Conservation (phyloP, 164 flowering plant genomes). For the Cinnamomum micranthum region DNA sequence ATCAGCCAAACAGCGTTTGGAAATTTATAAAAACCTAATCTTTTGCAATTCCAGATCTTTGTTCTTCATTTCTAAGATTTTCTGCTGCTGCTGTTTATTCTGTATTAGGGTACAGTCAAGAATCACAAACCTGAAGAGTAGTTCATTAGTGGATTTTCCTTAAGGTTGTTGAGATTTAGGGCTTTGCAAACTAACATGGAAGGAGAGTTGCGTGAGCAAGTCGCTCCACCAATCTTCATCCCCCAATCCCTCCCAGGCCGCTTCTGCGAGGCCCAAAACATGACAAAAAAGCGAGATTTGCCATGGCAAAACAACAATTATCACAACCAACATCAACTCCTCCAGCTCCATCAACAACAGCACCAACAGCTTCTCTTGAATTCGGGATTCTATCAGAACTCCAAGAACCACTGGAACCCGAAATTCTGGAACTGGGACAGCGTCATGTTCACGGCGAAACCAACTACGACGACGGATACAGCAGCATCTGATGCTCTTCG, state of each 20-base stretch:
- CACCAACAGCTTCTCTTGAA: conserved; percentile 22
- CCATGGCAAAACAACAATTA: conserved; percentile 31
- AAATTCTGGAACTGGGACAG: conserved; percentile 78
- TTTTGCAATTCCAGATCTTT: neutral
- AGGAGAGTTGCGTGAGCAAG: conserved; percentile 54
- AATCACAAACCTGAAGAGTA: neutral
- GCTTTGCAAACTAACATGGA: conserved; percentile 34
- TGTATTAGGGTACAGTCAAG: conserved; percentile 3
- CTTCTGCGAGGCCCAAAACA: conserved; percentile 36
- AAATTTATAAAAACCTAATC: neutral
- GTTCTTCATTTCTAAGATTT: neutral
- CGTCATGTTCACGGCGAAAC: conserved; percentile 51
- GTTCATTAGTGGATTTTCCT: neutral
- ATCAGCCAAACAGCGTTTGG: no score
- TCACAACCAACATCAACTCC: conserved; percentile 29
- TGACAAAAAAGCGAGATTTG: conserved; percentile 64
- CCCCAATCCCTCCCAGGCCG: conserved; percentile 42
- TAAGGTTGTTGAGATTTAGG: neutral
- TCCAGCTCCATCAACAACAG: conserved; percentile 16
- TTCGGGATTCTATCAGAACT: conserved; percentile 15
- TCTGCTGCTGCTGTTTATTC: neutral
- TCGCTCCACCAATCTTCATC: conserved; percentile 57
- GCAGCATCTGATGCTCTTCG: conserved; percentile 17
- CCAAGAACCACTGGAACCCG: conserved; percentile 54
- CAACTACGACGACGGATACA: conserved; percentile 22